Percentiles rank a stretch among this genome's conserved stretches.
These are phyloP conservation scores for Deakozyma indianensis DNA, from an alignment of 805 yeast species.

Conservation along the genomic window DNA sequence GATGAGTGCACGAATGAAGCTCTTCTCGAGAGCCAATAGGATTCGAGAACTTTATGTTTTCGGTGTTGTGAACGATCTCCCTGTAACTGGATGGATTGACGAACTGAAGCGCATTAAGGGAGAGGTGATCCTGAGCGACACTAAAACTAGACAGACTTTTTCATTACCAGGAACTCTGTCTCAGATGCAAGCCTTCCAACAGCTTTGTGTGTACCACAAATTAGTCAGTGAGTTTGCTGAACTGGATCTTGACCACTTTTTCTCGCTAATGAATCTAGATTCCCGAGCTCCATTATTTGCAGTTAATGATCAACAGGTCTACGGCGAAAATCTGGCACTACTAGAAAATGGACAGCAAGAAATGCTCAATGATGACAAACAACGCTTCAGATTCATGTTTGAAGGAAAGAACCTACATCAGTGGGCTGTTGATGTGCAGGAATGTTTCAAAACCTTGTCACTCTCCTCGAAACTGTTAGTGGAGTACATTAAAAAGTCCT, in stretches of 20 bases:
- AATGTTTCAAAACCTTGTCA: neutral
- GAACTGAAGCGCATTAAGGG: conserved; percentile 7
- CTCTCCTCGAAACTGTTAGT: conserved; percentile 6
- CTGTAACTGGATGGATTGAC: conserved; percentile 18
- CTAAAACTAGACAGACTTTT: conserved; percentile 13
- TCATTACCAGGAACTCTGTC: conserved; percentile 10
- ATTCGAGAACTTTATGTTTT: conserved; percentile 19
- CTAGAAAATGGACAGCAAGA: no score
- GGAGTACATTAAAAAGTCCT: conserved; percentile 6
- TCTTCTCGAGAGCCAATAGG: neutral
- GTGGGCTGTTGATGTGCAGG: neutral
- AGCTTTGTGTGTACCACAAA: conserved; percentile 16
- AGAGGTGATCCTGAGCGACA: conserved; percentile 13
- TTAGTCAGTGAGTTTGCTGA: conserved; percentile 7
- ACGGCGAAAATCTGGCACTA: no score
- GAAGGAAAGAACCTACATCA: neutral
- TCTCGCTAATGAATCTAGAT: conserved; percentile 4
- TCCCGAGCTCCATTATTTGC: conserved; percentile 1
- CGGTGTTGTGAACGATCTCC: conserved; percentile 10
- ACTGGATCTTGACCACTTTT: conserved; percentile 4
- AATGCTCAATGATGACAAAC: neutral
- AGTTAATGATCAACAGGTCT: neutral
- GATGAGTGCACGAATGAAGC: conserved; percentile 5
- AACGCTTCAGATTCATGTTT: neutral
- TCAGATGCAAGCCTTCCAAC: conserved; percentile 20